Conservation (phyloP, 345 rosid species). For the Syzygium oleosum region DNA sequence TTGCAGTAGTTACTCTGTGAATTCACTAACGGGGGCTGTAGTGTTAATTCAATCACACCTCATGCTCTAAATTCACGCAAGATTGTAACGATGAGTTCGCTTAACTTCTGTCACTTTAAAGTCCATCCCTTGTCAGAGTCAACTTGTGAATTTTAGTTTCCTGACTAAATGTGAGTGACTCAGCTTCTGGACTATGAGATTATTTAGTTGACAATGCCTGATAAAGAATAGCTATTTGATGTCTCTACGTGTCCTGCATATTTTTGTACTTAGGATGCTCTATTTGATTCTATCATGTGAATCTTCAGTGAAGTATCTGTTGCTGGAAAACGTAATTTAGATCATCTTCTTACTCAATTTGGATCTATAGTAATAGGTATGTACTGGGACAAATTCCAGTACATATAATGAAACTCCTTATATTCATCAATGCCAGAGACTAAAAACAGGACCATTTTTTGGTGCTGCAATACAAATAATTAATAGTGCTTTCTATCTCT, state of each 20-base stretch:
- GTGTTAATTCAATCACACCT: background rate
- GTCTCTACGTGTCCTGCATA: background rate
- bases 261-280: background rate
- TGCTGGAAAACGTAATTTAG: background rate
- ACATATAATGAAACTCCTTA: no score
- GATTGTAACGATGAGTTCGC: background rate
- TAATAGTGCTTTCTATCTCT: background rate
- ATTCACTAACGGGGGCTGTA: no score
- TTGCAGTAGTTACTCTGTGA: no score
- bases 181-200: background rate
- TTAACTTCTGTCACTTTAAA: background rate
- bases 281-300: background rate
- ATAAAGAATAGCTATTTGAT: no score
- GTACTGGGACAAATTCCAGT: background rate
- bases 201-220: background rate
- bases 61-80: background rate
- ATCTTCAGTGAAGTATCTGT: background rate
- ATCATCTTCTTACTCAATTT: background rate
- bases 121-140: background rate
- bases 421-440: no score
- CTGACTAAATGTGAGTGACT: background rate
- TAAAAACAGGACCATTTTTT: no score
- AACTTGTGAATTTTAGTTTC: background rate
- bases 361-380: background rate
- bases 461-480: background rate